A percentile compares a stretch with the other conserved stretches of the same genome.
phyloP scores from a whole-genome alignment of 805 yeast genomes.

The Schizosaccharomyces octosporus region DNA sequence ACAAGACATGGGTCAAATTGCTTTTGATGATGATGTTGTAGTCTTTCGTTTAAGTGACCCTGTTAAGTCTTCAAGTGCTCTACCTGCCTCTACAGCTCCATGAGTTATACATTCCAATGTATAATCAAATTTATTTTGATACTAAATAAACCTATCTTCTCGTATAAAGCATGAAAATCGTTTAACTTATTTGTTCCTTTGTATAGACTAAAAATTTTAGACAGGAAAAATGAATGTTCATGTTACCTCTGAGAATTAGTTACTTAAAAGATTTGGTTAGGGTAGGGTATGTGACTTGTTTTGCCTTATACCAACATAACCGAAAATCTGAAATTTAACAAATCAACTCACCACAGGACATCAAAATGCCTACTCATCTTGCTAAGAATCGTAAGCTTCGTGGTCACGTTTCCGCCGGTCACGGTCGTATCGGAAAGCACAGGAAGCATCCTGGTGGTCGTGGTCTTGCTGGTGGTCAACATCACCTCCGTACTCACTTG shows the following conservation, averaged over 20 bases:
- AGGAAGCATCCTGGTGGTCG: conserved; percentile 5
- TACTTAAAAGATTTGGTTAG: not conserved
- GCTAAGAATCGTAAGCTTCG: conserved; percentile 96
- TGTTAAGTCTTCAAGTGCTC: not conserved
- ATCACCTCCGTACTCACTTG: conserved; percentile 99
- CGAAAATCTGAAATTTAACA: not conserved
- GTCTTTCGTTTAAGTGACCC: not conserved
- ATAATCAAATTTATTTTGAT: too few relatives aligned
- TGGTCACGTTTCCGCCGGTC: conserved; percentile 99
- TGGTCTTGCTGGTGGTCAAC: conserved; percentile 99
- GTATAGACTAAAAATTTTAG: too few relatives aligned
- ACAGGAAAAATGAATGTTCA: too few relatives aligned
- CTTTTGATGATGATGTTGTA: not conserved
- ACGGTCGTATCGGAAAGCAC: conserved; percentile 59
- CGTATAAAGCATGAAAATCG: too few relatives aligned
- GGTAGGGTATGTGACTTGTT: not conserved
- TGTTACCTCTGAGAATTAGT: too few relatives aligned
- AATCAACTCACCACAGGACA: conserved; percentile 1
- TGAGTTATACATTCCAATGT: not conserved
- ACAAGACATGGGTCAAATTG: conserved; percentile 32
- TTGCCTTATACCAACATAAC: not conserved
- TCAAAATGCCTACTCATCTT: conserved; percentile 11
- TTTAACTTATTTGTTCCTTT: too few relatives aligned
- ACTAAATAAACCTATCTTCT: too few relatives aligned
- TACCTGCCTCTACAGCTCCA: not conserved